A percentile compares a stretch with the other conserved stretches of the same genome.
Evolutionary conservation across 2,329 filamentous ascomycete species (phyloP).

Genomic region (Harringtonia lauricola): DNA sequence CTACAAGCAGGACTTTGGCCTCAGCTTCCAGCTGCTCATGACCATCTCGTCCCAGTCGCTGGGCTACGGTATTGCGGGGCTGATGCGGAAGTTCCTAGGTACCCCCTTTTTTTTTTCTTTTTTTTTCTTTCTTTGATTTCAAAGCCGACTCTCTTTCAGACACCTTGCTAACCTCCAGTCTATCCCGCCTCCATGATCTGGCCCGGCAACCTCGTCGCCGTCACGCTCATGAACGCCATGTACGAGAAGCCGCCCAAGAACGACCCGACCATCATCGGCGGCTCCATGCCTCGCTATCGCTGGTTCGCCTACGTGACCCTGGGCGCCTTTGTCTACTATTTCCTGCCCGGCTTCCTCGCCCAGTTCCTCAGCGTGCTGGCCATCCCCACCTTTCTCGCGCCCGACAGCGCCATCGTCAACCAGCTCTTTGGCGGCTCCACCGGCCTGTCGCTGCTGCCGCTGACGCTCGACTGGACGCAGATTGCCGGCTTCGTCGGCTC

Average conservation of each 20-base stretch:
- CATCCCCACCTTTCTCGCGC: slow-evolving; percentile 35
- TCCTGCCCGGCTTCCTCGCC: slow-evolving; percentile 38
- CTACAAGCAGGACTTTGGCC: slow-evolving; percentile 59
- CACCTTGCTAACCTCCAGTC: slow-evolving; percentile 22
- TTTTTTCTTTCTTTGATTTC: neutral
- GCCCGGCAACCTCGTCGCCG: slow-evolving; percentile 55
- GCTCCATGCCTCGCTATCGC: slow-evolving; percentile 47
- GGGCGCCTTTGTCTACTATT: slow-evolving; percentile 39
- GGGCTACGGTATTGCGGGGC: slow-evolving; percentile 58
- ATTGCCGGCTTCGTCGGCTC: slow-evolving; percentile 57
- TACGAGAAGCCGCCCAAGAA: slow-evolving; percentile 46
- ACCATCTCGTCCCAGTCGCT: slow-evolving; percentile 59
- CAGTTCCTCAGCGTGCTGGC: slow-evolving; percentile 36
- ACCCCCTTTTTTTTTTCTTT: slow-evolving; percentile 12
- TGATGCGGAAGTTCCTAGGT: slow-evolving; percentile 55
- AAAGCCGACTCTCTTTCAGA: neutral
- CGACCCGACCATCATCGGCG: slow-evolving; percentile 46
- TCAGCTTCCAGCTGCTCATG: slow-evolving; percentile 54
- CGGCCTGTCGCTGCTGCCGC: slow-evolving; percentile 28
- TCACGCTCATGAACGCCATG: slow-evolving; percentile 61
- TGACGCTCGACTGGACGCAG: slow-evolving; percentile 45
- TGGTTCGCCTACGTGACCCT: slow-evolving; percentile 31
- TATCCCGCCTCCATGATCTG: slow-evolving; percentile 65
- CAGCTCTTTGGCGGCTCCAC: slow-evolving; percentile 37
- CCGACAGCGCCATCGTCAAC: slow-evolving; percentile 33